phyloP scores from a whole-genome alignment of 805 yeast genomes.

The Schizosaccharomyces lindneri region DNA sequence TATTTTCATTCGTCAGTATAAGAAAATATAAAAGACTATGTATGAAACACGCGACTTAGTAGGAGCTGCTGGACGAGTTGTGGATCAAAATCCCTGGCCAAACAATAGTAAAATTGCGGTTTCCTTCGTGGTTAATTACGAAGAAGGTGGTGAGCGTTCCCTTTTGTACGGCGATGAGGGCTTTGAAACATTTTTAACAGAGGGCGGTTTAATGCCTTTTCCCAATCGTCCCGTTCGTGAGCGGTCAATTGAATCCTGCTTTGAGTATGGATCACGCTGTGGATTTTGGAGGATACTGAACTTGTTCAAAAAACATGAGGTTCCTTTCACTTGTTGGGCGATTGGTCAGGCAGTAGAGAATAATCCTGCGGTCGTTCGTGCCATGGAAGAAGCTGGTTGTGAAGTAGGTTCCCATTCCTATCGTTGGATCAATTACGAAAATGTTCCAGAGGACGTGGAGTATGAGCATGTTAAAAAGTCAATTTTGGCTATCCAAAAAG shows the following conservation, averaged over 20 bases:
- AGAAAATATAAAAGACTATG: not conserved
- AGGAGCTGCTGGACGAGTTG: not conserved
- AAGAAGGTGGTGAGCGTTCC: constrained; percentile 16
- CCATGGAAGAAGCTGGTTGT: constrained; percentile 17
- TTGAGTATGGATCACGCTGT: constrained; percentile 16
- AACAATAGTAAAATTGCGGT: constrained; percentile 14
- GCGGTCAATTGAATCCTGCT: constrained; percentile 15
- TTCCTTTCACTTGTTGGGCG: constrained; percentile 16
- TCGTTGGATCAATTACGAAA: constrained; percentile 17
- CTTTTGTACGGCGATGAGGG: constrained; percentile 14
- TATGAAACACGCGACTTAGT: not conserved
- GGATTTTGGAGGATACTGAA: constrained; percentile 17
- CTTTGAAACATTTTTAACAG: constrained; percentile 11
- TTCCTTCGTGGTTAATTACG: constrained; percentile 15
- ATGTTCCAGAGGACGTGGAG: constrained; percentile 14
- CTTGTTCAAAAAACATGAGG: constrained; percentile 14
- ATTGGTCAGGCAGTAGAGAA: constrained; percentile 18
- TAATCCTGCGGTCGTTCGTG: constrained; percentile 16
- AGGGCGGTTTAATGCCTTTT: constrained; percentile 8
- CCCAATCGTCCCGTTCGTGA: constrained; percentile 5
- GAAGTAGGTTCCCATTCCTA: constrained; percentile 18
- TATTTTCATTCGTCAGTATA: no score
- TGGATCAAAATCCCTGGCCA: constrained; percentile 12
- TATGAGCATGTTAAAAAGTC: constrained; percentile 14
- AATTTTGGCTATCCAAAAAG: constrained; percentile 13